Percentiles rank a stretch among this genome's conserved stretches.
phyloP scores from a whole-genome alignment of 257 asterid species.

The Solanum clarkiae region DNA sequence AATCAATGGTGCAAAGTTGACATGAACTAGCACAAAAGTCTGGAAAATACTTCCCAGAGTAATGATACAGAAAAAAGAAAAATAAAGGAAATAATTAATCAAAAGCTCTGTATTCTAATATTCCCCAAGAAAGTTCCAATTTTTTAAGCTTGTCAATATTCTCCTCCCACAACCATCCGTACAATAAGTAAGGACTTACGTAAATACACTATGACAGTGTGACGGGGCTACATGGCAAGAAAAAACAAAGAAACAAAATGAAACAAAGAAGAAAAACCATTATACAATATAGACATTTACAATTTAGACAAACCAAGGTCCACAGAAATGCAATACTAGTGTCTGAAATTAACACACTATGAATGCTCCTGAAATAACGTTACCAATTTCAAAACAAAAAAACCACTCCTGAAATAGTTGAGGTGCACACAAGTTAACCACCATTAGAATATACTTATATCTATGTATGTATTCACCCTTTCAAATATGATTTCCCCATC shows the following conservation, averaged over 20 bases:
- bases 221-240: background rate
- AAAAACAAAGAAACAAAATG: background rate
- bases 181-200: background rate
- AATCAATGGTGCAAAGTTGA: background rate
- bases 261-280: background rate
- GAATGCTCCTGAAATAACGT: background rate
- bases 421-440: background rate
- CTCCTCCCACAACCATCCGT: background rate
- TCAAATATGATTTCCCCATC: background rate
- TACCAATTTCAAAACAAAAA: too few relatives aligned
- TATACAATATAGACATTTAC: background rate
- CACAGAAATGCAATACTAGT: background rate
- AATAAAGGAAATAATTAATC: background rate
- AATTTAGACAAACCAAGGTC: background rate
- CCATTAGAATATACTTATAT: too few relatives aligned
- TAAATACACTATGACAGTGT: background rate
- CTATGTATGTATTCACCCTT: background rate
- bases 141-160: background rate
- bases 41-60: background rate
- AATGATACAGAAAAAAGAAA: background rate
- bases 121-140: background rate
- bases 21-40: background rate
- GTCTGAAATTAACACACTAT: background rate
- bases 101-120: background rate
- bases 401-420: too few relatives aligned